Evolutionary conservation across 2,329 filamentous ascomycete genomes (phyloP).

Genomic region (Podosphaera leucotricha): DNA sequence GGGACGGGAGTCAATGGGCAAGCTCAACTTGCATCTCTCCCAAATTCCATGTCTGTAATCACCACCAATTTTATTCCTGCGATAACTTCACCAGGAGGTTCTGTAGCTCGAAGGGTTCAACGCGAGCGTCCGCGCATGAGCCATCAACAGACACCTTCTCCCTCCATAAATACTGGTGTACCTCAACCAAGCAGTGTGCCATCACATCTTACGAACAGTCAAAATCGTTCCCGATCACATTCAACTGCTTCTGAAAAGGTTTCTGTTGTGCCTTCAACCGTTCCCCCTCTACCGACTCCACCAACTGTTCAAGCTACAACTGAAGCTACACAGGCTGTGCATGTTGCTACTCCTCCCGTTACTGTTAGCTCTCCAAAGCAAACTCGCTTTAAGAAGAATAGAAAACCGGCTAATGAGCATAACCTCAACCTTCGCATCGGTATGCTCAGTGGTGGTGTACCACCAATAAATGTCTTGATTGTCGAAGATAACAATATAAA

Average conservation of each 20-base stretch:
- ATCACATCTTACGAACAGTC: conserved; percentile 11
- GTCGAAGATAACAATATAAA: conserved; percentile 99
- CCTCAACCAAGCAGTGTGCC: conserved; percentile 29
- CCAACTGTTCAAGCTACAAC: conserved; percentile 28
- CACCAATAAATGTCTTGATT: conserved; percentile 90
- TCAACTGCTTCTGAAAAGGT: conserved; percentile 29
- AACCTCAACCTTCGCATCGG: conserved; percentile 30
- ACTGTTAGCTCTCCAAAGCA: conserved; percentile 25
- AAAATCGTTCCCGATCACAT: conserved; percentile 29
- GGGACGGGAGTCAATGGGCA: conserved; percentile 11
- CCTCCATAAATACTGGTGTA: conserved; percentile 14
- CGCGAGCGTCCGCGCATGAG: conserved; percentile 35
- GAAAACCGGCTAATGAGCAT: conserved; percentile 28
- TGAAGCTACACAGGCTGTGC: conserved; percentile 17
- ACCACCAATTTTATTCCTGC: conserved; percentile 11
- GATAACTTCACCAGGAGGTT: conserved; percentile 22
- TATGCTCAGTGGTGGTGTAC: conserved; percentile 59
- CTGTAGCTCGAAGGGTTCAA: conserved; percentile 32
- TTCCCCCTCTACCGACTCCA: conserved; percentile 28
- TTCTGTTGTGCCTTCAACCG: conserved; percentile 21
- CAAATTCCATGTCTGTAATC: conserved; percentile 57
- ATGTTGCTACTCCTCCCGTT: conserved; percentile 20
- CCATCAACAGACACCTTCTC: conserved; percentile 60
- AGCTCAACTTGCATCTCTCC: conserved; percentile 8
- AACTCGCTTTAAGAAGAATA: conserved; percentile 19